Conservation (phyloP, 2,329 filamentous ascomycete species). For the Clarireedia hainanense region DNA sequence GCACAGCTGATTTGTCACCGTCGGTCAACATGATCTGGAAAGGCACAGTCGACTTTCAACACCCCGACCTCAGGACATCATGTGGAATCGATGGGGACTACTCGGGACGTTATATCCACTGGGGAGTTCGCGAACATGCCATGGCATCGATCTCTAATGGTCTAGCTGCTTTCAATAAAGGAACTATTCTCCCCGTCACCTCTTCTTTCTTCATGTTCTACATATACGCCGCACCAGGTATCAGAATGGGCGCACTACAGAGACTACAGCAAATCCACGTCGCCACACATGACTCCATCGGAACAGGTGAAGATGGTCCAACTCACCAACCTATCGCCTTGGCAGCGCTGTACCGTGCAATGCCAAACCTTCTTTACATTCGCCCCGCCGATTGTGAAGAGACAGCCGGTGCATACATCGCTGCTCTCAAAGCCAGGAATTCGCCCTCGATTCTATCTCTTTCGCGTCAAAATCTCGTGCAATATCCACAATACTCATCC, state of each 20-base stretch:
- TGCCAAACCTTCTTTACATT: constrained; percentile 55
- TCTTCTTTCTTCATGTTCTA: constrained; percentile 59
- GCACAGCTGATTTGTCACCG: constrained; percentile 44
- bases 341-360: constrained; percentile 48
- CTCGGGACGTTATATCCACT: constrained; percentile 49
- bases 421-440: constrained; percentile 7
- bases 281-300: constrained; percentile 55
- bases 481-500: neutral
- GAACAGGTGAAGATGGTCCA: constrained; percentile 51
- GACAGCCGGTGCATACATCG: constrained; percentile 44
- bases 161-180: constrained; percentile 47
- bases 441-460: neutral
- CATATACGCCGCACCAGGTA: constrained; percentile 47
- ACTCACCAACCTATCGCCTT: constrained; percentile 56
- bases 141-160: constrained; percentile 53
- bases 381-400: constrained; percentile 53
- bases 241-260: constrained; percentile 53
- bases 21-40: constrained; percentile 50
- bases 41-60: constrained; percentile 42
- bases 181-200: constrained; percentile 49
- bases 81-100: constrained; percentile 48
- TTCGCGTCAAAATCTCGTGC: neutral
- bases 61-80: constrained; percentile 32
- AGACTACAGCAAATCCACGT: constrained; percentile 48
- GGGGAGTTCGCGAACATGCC: constrained; percentile 52